Evolutionary conservation across 352 stramenopile species (phyloP).

Genomic region (Phytophthora pisi): DNA sequence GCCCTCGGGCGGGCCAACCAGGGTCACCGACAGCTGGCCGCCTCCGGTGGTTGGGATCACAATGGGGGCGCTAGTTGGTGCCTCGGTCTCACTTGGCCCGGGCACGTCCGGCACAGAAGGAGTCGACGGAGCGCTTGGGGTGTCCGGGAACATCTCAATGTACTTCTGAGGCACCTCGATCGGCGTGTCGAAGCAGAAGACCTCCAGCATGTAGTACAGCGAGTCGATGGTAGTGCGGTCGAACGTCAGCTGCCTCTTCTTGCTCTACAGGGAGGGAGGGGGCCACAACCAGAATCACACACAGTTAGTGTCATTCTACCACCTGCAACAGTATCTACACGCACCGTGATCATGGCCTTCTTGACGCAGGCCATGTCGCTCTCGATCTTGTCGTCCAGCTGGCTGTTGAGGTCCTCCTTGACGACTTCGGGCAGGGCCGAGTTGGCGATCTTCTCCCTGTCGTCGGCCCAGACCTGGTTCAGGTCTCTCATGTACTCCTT

Average conservation of each 20-base stretch:
- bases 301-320: not conserved
- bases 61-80: conserved; percentile 7
- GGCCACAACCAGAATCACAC: conserved; percentile 3
- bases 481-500: conserved; percentile 48
- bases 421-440: conserved; percentile 41
- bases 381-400: conserved; percentile 50
- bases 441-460: conserved; percentile 33
- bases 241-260: conserved; percentile 33
- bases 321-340: not conserved
- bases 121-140: conserved; percentile 2
- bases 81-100: not conserved
- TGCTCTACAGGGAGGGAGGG: conserved; percentile 26
- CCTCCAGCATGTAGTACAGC: conserved; percentile 46
- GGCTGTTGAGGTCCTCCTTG: conserved; percentile 41
- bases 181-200: conserved; percentile 39
- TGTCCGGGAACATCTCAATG: conserved; percentile 36
- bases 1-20: conserved; percentile 5
- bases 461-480: conserved; percentile 23
- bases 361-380: conserved; percentile 42
- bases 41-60: conserved; percentile 12
- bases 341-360: conserved; percentile 47
- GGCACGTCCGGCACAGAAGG: conserved; percentile 3
- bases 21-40: conserved; percentile 1
- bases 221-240: conserved; percentile 35
- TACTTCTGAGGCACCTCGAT: conserved; percentile 41